A percentile compares a stretch with the other conserved stretches of the same genome.
Conservation (phyloP, 192 early-diverging fungal genomes). For the Pilaira anomala region DNA sequence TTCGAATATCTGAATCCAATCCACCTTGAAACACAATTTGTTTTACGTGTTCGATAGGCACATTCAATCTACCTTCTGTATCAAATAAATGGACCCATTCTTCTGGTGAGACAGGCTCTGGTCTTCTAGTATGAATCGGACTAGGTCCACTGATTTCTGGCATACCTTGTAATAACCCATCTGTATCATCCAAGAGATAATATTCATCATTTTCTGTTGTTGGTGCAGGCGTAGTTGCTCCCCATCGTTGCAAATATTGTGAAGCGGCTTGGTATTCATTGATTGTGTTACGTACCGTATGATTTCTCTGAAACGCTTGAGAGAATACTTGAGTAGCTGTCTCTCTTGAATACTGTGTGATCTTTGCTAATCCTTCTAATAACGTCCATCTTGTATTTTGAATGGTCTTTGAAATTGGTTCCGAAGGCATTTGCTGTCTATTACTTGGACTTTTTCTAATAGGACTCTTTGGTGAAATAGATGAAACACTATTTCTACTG, state of each 20-base stretch:
- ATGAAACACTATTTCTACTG: too few species aligned
- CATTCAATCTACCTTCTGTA: constrained; percentile 46
- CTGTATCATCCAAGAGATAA: constrained; percentile 11
- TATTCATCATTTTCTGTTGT: not conserved
- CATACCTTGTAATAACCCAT: constrained; percentile 10
- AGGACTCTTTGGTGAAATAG: too few species aligned
- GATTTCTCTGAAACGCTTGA: constrained; percentile 44
- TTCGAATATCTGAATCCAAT: constrained; percentile 78
- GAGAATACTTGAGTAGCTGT: constrained; percentile 50
- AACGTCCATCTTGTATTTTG: constrained; percentile 65
- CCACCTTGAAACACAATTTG: constrained; percentile 70
- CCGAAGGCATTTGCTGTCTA: too few species aligned
- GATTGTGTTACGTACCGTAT: constrained; percentile 52
- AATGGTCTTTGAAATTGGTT: constrained; percentile 7
- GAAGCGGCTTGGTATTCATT: constrained; percentile 71
- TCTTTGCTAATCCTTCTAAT: constrained; percentile 68
- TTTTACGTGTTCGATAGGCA: constrained; percentile 47
- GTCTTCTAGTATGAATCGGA: constrained; percentile 33
- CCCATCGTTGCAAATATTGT: constrained; percentile 68
- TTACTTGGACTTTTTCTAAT: too few species aligned
- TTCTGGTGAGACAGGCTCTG: constrained; percentile 59
- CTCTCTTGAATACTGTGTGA: constrained; percentile 64
- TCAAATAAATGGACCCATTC: constrained; percentile 71
- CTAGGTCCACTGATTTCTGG: not conserved
- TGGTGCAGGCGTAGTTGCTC: not conserved